Base-by-base conservation (phyloP, 2,329 filamentous ascomycete genomes). In the Dichotomopilus funicola region DNA sequence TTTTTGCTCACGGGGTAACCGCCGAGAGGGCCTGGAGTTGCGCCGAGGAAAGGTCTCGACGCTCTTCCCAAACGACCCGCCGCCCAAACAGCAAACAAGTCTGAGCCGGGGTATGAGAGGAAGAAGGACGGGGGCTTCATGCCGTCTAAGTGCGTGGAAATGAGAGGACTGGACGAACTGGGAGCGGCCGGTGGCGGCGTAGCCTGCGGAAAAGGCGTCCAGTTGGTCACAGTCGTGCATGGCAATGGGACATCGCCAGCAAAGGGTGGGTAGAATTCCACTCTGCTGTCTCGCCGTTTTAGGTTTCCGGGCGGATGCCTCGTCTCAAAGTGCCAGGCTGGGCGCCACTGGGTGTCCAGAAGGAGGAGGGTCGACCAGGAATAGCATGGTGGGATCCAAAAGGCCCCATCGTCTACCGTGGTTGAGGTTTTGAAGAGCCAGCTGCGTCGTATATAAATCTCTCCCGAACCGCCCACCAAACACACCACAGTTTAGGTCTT, bases 1-100 rank as follows among this genome's bases (percentile, higher is more conserved):
- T 35, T 54, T 47, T 35, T 53, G 55, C 51, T 51, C 59, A 61
- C 56, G 55, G 52, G 56, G 56, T 42, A 36, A 13, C 44, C 42
- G 52, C 50, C 48, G 56, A 53, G 35, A 34, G 6, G 37, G 27
- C 43, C 43, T 52, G 43, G 50, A 46, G 8, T 49, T 38, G 47
- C 38, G 31, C 48, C 41, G 43, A 8, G 37, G 31, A 51, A 51
- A 47, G 56, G 54, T 51, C 49, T 47, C 40, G 37, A n/a, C 56
- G 19, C 19, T 27, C 19, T 27, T 27, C 19, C 19, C 19, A 27
- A 27, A 27, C 19, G 19, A 27, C 19, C 19, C 19, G 19, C 19
- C 19, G 19, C 19, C 19, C 19, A 27, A 27, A 27, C 19, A 27
- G 19, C 19, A 27, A 27, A 27, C 19, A 27, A 27, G 19, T 27